Evolutionary conservation across 805 yeast genomes (phyloP).

Genomic region (Vanderwaltozyma tropicalis): DNA sequence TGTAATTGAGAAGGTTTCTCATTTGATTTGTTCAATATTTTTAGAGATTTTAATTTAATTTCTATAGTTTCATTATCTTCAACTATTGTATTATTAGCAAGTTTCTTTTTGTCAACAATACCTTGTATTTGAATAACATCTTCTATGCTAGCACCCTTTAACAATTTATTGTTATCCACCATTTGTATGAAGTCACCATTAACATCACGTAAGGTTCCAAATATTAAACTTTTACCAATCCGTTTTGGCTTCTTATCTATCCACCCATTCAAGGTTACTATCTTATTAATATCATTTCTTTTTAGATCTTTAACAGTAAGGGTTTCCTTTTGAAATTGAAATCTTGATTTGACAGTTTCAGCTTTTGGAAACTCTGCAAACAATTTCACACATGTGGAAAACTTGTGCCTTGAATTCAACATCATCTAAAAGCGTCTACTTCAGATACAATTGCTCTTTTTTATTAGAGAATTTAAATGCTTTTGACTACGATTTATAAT

Average conservation of each 20-base stretch:
- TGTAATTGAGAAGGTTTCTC: conserved; percentile 60
- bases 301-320: conserved; percentile 4
- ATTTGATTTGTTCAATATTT: conserved; percentile 52
- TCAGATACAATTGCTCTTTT: too few species aligned
- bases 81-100: conserved; percentile 11
- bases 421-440: too few species aligned
- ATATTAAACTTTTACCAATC: conserved; percentile 51
- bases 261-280: conserved; percentile 70
- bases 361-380: conserved; percentile 7
- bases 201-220: conserved; percentile 67
- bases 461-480: too few species aligned
- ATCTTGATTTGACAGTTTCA: conserved; percentile 8
- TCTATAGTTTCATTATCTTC: conserved; percentile 38
- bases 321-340: conserved; percentile 9
- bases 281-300: conserved; percentile 3
- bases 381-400: not conserved
- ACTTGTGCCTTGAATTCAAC: not conserved
- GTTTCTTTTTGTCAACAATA: conserved; percentile 21
- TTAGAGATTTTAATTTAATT: conserved; percentile 40
- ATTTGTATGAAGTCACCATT: conserved; percentile 61
- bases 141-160: conserved; percentile 51
- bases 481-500: too few species aligned
- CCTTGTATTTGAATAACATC: conserved; percentile 68
- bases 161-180: conserved; percentile 31
- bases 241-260: conserved; percentile 64